These are phyloP conservation scores for Daldinia vernicosa DNA, from an alignment of 495 filamentous ascomycete species.

Conservation along the genomic window DNA sequence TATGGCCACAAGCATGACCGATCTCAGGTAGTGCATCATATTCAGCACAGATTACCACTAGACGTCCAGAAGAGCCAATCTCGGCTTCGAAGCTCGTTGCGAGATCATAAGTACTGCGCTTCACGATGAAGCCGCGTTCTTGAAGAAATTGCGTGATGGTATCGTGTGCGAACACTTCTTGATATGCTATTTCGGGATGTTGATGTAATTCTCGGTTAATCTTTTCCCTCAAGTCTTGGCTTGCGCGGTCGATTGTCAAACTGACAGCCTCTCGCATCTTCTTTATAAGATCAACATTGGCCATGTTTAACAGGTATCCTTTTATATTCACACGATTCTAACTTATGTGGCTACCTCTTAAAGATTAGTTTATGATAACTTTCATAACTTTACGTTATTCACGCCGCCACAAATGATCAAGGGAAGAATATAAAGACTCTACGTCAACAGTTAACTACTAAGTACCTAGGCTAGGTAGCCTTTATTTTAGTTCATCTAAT, in stretches of 20 bases:
- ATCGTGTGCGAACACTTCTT: slow-evolving; percentile 63
- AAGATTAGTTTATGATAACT: neutral
- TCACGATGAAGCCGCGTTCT: slow-evolving; percentile 54
- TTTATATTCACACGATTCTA: neutral
- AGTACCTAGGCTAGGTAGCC: too few species aligned
- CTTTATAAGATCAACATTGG: neutral
- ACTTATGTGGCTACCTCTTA: neutral
- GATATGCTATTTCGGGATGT: slow-evolving; percentile 65
- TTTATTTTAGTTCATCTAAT: too few species aligned
- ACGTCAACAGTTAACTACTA: too few species aligned
- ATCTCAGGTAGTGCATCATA: slow-evolving; percentile 60
- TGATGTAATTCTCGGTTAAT: slow-evolving; percentile 62
- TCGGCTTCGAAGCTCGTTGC: slow-evolving; percentile 64
- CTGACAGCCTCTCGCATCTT: neutral
- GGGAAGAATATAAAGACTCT: too few species aligned
- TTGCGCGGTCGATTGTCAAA: slow-evolving; percentile 7
- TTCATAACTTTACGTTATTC: neutral
- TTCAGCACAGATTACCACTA: slow-evolving; percentile 66
- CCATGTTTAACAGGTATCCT: neutral
- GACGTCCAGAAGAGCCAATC: slow-evolving; percentile 58
- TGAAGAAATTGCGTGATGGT: slow-evolving; percentile 55
- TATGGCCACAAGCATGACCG: slow-evolving; percentile 68
- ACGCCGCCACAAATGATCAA: too few species aligned
- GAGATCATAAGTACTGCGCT: slow-evolving; percentile 57
- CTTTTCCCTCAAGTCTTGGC: slow-evolving; percentile 3